Percentiles rank a stretch among this genome's conserved stretches.
phyloP scores from a whole-genome alignment of 352 stramenopile genomes.

The Phytophthora pinifolia region DNA sequence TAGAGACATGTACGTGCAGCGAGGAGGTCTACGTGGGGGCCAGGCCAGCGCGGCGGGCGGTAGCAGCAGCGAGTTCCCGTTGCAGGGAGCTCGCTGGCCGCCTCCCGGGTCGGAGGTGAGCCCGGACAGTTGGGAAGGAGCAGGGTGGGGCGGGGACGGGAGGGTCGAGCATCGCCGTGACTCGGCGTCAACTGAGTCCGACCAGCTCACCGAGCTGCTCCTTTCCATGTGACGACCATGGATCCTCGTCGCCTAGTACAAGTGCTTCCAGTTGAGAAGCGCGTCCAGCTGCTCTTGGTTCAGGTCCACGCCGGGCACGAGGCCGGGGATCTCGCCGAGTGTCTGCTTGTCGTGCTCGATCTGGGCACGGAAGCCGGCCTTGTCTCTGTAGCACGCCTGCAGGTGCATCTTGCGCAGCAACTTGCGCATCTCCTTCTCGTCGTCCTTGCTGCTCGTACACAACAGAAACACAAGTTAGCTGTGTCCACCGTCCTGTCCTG shows the following conservation, averaged over 20 bases:
- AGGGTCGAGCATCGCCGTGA: background rate
- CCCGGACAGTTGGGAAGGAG: conserved; percentile 7
- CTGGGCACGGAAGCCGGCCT: conserved; percentile 51
- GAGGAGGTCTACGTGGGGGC: conserved; percentile 24
- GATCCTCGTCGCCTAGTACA: conserved; percentile 33
- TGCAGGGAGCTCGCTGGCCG: conserved; percentile 11
- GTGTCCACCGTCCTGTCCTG: background rate
- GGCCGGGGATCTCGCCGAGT: conserved; percentile 57
- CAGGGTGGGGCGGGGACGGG: background rate
- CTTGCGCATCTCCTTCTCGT: conserved; percentile 83
- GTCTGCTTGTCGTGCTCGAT: conserved; percentile 66
- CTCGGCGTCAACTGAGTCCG: conserved; percentile 1
- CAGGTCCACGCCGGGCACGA: conserved; percentile 59
- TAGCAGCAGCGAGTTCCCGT: conserved; percentile 12
- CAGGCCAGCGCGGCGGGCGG: conserved; percentile 5
- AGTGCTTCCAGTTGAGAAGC: conserved; percentile 87
- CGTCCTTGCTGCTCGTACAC: conserved; percentile 58
- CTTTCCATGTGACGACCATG: conserved; percentile 14
- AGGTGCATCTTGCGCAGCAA: conserved; percentile 79
- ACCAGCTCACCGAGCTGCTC: background rate
- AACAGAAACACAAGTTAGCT: conserved; percentile 7
- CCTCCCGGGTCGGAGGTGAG: conserved; percentile 19
- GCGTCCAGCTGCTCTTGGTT: conserved; percentile 58
- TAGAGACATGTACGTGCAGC: conserved; percentile 23
- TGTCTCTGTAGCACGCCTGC: conserved; percentile 62